Conservation (phyloP, 257 asterid genomes). For the Scutellaria minor region DNA sequence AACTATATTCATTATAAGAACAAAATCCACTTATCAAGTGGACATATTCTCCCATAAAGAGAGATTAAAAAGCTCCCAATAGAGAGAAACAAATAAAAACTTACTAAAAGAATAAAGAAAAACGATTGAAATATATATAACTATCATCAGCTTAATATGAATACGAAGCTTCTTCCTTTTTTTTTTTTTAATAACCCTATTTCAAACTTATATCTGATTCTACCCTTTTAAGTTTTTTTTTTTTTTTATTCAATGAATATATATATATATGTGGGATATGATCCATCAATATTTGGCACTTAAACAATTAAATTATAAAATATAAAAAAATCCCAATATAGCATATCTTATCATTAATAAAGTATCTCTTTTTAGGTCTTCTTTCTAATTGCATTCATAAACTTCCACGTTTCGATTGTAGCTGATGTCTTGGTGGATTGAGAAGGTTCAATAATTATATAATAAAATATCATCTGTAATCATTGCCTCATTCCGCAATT, state of each 20-base stretch:
- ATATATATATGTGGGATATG: neutral
- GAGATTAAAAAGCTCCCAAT: neutral
- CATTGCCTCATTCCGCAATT: neutral
- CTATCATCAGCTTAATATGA: no score
- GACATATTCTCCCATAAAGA: no score
- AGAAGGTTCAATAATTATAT: conserved; percentile 22
- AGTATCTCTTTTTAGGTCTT: conserved; percentile 9
- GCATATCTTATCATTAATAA: conserved; percentile 15
- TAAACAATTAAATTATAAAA: neutral
- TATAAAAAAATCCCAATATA: neutral
- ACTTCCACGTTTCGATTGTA: conserved; percentile 31
- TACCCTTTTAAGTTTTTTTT: no score
- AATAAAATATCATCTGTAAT: neutral
- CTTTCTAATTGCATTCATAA: conserved; percentile 7
- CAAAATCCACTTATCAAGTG: no score
- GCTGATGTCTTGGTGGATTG: conserved; percentile 19
- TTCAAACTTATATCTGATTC: no score
- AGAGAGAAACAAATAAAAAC: neutral
- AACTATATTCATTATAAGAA: no score
- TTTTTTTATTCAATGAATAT: neutral
- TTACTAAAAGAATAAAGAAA: neutral
- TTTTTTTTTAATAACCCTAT: no score
- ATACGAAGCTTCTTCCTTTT: no score
- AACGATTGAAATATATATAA: neutral
- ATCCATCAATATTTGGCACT: neutral